A percentile compares a stretch with the other conserved stretches of the same genome.
These are phyloP conservation scores for Henningerozyma blattae DNA, from an alignment of 805 yeast genomes.

Conservation along the genomic window DNA sequence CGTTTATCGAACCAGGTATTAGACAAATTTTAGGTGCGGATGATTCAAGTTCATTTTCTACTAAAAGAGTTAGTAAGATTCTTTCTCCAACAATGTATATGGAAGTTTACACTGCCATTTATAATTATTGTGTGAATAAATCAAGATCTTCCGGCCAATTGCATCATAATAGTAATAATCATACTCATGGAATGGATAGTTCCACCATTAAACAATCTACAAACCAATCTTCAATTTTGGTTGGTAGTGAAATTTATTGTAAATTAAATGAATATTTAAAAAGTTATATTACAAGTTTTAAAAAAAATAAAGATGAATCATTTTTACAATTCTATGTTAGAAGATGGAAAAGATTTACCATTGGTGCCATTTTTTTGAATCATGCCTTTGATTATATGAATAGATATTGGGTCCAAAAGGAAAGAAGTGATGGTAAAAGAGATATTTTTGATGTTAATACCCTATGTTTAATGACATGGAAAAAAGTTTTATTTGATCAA, in stretches of 20 bases:
- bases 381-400: conserved; percentile 93
- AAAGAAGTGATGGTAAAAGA: conserved; percentile 83
- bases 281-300: conserved; percentile 40
- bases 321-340: conserved; percentile 75
- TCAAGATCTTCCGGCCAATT: conserved; percentile 36
- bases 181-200: no score
- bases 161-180: conserved; percentile 26
- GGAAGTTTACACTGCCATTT: conserved; percentile 84
- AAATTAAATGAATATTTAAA: conserved; percentile 57
- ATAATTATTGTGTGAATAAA: conserved; percentile 81
- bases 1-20: conserved; percentile 64
- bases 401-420: conserved; percentile 95
- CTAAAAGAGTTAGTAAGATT: conserved; percentile 42
- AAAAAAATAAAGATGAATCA: conserved; percentile 30
- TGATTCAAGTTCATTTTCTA: conserved; percentile 3
- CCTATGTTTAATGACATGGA: conserved; percentile 80
- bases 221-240: conserved; percentile 36
- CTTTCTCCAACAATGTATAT: conserved; percentile 66
- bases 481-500: conserved; percentile 61
- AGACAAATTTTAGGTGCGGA: conserved; percentile 54
- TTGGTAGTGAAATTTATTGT: conserved; percentile 82
- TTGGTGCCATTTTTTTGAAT: conserved; percentile 84
- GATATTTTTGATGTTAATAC: conserved; percentile 88
- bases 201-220: conserved; percentile 3
- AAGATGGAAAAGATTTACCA: conserved; percentile 79